Percentiles rank a stretch among this genome's conserved stretches.
Conservation (phyloP, 345 rosid species). For the Eutrema japonicum region DNA sequence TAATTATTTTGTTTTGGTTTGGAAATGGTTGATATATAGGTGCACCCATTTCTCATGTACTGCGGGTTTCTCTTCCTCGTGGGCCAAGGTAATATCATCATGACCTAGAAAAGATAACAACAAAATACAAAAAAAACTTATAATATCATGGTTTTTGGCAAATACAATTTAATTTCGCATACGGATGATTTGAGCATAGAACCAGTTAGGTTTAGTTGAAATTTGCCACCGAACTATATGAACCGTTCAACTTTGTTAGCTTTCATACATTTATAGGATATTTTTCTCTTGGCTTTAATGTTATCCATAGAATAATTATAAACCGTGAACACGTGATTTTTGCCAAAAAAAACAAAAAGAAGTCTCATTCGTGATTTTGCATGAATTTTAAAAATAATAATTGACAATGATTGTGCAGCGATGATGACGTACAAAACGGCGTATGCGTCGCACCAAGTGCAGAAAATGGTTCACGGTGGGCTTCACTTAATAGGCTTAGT, state of each 20-base stretch:
- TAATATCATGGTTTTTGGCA: neutral
- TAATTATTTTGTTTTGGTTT: neutral
- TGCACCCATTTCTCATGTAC: conserved; percentile 89
- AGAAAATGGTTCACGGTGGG: conserved; percentile 59
- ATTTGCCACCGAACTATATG: neutral
- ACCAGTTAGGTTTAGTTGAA: neutral
- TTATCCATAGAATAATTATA: neutral
- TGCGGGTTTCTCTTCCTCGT: conserved; percentile 72
- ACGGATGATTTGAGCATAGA: neutral
- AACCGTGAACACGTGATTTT: conserved; percentile 12
- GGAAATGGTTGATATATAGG: conserved; percentile 50
- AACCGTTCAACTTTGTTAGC: neutral
- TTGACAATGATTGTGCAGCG: conserved; percentile 50
- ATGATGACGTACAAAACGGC: conserved; percentile 83
- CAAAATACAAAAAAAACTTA: neutral
- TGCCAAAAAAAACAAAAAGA: neutral
- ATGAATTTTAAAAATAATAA: neutral
- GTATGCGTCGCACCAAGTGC: conserved; percentile 28
- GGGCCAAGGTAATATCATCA: conserved; percentile 60
- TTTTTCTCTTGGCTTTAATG: neutral
- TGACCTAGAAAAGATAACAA: neutral
- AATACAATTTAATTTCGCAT: neutral
- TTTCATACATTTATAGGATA: neutral
- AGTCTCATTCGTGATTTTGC: neutral
- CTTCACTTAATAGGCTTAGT: conserved; percentile 61